Base-by-base conservation (phyloP, 1,139 yeast genomes). In the Pneumocystis wakefieldiae region DNA sequence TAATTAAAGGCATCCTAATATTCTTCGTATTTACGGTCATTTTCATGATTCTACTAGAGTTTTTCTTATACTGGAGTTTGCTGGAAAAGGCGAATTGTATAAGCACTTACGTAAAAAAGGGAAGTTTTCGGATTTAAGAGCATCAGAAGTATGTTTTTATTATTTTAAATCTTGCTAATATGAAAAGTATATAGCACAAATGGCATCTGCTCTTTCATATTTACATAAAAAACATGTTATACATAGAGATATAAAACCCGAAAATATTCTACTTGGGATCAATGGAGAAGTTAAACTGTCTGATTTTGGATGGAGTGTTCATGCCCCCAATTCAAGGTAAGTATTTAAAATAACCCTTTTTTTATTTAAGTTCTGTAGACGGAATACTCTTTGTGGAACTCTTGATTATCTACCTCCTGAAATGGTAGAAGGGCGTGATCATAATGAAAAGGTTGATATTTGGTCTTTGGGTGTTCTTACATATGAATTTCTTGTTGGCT, bases 281-380 rank as follows among this genome's bases (percentile, higher is more conserved):
- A 82, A 87, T 71, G 87, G 89, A 68, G 78, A 80, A 48, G 78
- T 91, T 62, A 90, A 89, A 71, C 79, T 92, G 59, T 86, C 96
- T 59, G 98, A 92, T 74, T 92, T 92, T 74, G 98, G 98, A 14
- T 92, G 97, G 97, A 87, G 96, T 65, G 95, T 91, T 0, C 86
- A 78, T 67, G 81, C 82, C 1, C 83, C 84, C 0, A 72, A 77
- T 2, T 75, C 77, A 0, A 76, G 67, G 67, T 66, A 63, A 12
- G 24, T 19, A 63, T 41, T 19, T 14, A 29, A n/a, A 5, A 10
- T n/a, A 19, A n/a, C 14, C 28, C 28, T 41, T 59, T 5, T n/a
- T 2, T 12, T 28, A 19, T 59, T 59, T 32, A 58, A 48, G 36
- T 2, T 17, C 12, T 63, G 70, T 28, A 66, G 84, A 67, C 76